phyloP scores from a whole-genome alignment of 768 basidiomycete species.

The Chalciporus chontae region DNA sequence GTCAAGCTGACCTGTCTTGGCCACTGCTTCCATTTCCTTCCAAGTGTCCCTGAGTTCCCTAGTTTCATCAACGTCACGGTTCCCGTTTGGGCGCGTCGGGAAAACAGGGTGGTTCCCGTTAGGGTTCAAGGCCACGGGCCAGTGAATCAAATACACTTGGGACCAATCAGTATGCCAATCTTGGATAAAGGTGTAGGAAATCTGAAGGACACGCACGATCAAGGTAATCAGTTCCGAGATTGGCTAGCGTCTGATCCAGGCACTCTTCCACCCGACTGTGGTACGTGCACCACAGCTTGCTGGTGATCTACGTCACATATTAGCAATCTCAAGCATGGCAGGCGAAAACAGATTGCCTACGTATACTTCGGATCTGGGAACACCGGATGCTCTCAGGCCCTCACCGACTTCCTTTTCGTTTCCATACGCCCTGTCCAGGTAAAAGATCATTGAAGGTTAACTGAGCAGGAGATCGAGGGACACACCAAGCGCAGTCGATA shows the following conservation, averaged over 20 bases:
- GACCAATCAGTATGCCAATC: not conserved
- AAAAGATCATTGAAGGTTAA: not conserved
- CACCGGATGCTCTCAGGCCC: slow-evolving; percentile 72
- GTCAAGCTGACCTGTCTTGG: slow-evolving; percentile 50
- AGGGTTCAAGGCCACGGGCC: slow-evolving; percentile 75
- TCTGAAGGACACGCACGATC: slow-evolving; percentile 50
- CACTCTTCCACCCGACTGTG: slow-evolving; percentile 70
- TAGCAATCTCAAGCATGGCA: not conserved
- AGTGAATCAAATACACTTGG: slow-evolving; percentile 66
- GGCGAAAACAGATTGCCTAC: slow-evolving; percentile 32
- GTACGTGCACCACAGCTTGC: slow-evolving; percentile 66
- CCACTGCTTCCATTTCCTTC: slow-evolving; percentile 76
- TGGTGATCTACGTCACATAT: slow-evolving; percentile 51
- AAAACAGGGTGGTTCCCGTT: slow-evolving; percentile 60
- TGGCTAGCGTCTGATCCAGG: slow-evolving; percentile 70
- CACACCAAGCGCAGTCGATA: slow-evolving; percentile 63
- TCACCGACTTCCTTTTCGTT: slow-evolving; percentile 84
- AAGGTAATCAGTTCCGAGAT: slow-evolving; percentile 82
- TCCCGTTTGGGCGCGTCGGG: slow-evolving; percentile 59
- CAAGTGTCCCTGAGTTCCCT: slow-evolving; percentile 75
- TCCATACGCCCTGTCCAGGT: slow-evolving; percentile 48
- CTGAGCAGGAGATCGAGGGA: not conserved
- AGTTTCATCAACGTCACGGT: slow-evolving; percentile 61
- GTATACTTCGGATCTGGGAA: slow-evolving; percentile 72
- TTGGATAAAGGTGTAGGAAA: not conserved